Base-by-base conservation (phyloP, 768 basidiomycete genomes). In the Coprinopsis cinerea region DNA sequence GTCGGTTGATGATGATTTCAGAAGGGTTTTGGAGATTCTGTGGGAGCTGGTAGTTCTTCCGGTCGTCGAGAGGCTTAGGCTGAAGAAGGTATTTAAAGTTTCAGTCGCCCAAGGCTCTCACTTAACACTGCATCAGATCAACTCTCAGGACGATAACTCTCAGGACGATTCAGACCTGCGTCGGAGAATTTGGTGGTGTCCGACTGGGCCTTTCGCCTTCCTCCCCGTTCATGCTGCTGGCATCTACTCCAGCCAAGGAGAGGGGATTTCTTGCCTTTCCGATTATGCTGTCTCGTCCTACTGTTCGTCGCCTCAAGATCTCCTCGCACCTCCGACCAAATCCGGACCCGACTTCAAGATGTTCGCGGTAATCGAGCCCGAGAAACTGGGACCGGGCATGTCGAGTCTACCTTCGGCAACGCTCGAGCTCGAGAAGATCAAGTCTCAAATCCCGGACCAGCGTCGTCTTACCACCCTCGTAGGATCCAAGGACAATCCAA, bases 111-210 rank as follows among this genome's bases (percentile, higher is more conserved):
- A 43, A 9, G n/a, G 9, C n/a, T n/a, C n/a, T n/a, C n/a, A n/a
- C 30, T 7, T 9, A 15, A 32, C 15, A 26, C 3, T 45, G 25
- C 2, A 14, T 45, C 2, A 7, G 7, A n/a, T 32, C 2, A n/a
- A 9, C 25, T 27, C 15, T 32, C 9, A 32, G 9, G 7, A 32
- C 9, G 30, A 7, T 15, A 25, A n/a, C 44, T 27, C 37, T 20
- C 37, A 7, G n/a, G 15, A 10, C 4, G 15, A n/a, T 32, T 25
- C 5, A 45, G 44, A 45, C 9, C 24, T 15, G 4, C 2, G 24
- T 14, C 44, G 4, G 30, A 45, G 44, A 27, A 28, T 45, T 2
- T 45, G 44, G 44, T 45, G 44, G 44, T 45, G 44, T 25, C 24
- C 26, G 7, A 26, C 44, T 17, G 44, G 44, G 2, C 14, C 14